These are phyloP conservation scores for Aspergillus tubingensis DNA, from an alignment of 2,329 filamentous ascomycete species.

Conservation along the genomic window DNA sequence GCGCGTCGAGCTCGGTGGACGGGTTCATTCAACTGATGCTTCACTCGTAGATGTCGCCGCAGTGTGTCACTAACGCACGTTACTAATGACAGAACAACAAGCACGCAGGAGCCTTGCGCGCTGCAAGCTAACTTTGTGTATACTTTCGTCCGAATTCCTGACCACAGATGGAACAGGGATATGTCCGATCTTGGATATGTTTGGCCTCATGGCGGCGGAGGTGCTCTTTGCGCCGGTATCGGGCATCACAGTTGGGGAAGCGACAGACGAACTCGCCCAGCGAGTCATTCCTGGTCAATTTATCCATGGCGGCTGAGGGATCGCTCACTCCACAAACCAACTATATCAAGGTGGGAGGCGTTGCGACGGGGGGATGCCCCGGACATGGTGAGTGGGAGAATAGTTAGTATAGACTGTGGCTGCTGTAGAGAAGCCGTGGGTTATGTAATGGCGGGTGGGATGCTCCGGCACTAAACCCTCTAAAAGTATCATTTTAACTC, in stretches of 20 bases:
- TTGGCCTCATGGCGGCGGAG: constrained; percentile 24
- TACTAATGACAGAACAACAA: neutral
- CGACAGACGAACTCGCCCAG: neutral
- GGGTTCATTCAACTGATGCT: constrained; percentile 19
- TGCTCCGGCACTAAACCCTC: no score
- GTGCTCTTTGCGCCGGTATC: constrained; percentile 30
- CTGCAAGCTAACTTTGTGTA: neutral
- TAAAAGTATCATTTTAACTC: no score
- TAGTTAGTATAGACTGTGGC: neutral
- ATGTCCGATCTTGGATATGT: constrained; percentile 17
- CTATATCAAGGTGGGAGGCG: neutral
- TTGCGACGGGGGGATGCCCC: neutral
- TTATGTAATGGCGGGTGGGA: no score
- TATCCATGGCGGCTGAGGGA: neutral
- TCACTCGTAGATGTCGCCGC: constrained; percentile 25
- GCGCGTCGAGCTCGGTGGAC: constrained; percentile 16
- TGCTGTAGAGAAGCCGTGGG: no score
- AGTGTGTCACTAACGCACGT: constrained; percentile 27
- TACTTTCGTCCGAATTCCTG: constrained; percentile 24
- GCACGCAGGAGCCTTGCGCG: neutral
- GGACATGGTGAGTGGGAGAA: neutral
- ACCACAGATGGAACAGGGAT: constrained; percentile 20
- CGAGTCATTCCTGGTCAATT: neutral
- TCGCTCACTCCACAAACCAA: neutral
- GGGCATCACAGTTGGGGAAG: constrained; percentile 19